A percentile compares a stretch with the other conserved stretches of the same genome.
Conservation (phyloP, 2,329 filamentous ascomycete species). For the Neofusicoccum kwambonambiense region DNA sequence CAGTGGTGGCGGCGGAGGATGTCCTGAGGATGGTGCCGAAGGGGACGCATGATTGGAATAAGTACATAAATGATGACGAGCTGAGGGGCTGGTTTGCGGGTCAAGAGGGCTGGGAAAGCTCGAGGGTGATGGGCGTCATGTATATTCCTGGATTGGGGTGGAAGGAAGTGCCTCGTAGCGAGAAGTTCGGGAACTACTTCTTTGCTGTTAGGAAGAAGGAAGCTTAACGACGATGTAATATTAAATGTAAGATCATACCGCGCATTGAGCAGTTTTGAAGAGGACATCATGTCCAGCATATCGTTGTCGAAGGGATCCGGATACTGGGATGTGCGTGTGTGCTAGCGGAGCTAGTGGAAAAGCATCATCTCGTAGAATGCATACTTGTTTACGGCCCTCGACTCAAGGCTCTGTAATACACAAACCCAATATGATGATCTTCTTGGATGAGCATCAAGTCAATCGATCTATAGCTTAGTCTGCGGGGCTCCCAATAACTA, state of each 20-base stretch:
- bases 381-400: too few species aligned
- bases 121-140: constrained; percentile 72
- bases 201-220: constrained; percentile 69
- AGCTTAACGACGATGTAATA: background rate
- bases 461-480: too few species aligned
- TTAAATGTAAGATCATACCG: background rate
- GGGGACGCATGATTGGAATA: constrained; percentile 94
- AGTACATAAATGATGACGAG: constrained; percentile 90
- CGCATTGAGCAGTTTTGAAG: too few species aligned
- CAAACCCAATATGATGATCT: too few species aligned
- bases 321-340: too few species aligned
- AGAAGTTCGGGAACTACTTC: constrained; percentile 93
- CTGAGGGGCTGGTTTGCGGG: constrained; percentile 52
- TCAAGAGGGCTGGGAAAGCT: constrained; percentile 40
- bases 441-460: too few species aligned
- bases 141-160: constrained; percentile 91
- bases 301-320: too few species aligned
- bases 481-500: too few species aligned
- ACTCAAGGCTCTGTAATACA: too few species aligned
- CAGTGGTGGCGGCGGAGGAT: constrained; percentile 89
- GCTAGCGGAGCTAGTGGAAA: too few species aligned
- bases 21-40: constrained; percentile 81
- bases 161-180: constrained; percentile 77
- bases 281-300: too few species aligned
- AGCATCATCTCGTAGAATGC: too few species aligned